phyloP scores from a whole-genome alignment of 208 protist genomes.

The Blechomonas ayalai region DNA sequence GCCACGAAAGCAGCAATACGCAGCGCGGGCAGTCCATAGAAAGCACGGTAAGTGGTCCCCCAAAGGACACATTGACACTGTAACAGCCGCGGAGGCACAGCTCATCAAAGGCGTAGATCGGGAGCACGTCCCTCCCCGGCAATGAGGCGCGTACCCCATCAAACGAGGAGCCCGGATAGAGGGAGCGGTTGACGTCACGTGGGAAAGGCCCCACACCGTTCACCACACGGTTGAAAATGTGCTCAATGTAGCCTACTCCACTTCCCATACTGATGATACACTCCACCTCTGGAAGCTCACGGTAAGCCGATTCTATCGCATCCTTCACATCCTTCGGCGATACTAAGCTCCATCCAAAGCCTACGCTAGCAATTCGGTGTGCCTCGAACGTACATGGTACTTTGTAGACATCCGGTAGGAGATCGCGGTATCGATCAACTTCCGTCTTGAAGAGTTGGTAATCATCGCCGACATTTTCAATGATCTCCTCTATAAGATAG shows the following conservation, averaged over 20 bases:
- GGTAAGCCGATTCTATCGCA: conserved; percentile 55
- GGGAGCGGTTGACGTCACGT: too few relatives aligned
- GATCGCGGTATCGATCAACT: conserved; percentile 59
- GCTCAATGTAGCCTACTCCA: conserved; percentile 81
- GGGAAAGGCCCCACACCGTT: conserved; percentile 33
- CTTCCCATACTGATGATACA: conserved; percentile 73
- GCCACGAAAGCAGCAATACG: conserved; percentile 81
- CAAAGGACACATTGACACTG: conserved; percentile 75
- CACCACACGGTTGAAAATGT: conserved; percentile 83
- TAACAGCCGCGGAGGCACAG: conserved; percentile 59
- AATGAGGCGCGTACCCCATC: conserved; percentile 49
- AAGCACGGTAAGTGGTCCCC: conserved; percentile 61
- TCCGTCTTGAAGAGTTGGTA: conserved; percentile 79
- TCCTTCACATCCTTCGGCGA: conserved; percentile 56
- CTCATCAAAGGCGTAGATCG: conserved; percentile 82
- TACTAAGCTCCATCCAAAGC: conserved; percentile 83
- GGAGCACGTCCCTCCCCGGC: conserved; percentile 28
- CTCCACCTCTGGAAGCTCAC: conserved; percentile 40
- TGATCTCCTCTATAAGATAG: conserved; percentile 66
- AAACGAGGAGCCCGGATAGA: conserved; percentile 45
- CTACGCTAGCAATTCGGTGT: conserved; percentile 60
- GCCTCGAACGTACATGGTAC: conserved; percentile 81
- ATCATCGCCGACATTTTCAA: conserved; percentile 63
- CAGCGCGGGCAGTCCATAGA: conserved; percentile 66
- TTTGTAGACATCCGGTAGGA: conserved; percentile 70